Evolutionary conservation across 805 yeast genomes (phyloP).

Genomic region (Starmerella riodocensis): DNA sequence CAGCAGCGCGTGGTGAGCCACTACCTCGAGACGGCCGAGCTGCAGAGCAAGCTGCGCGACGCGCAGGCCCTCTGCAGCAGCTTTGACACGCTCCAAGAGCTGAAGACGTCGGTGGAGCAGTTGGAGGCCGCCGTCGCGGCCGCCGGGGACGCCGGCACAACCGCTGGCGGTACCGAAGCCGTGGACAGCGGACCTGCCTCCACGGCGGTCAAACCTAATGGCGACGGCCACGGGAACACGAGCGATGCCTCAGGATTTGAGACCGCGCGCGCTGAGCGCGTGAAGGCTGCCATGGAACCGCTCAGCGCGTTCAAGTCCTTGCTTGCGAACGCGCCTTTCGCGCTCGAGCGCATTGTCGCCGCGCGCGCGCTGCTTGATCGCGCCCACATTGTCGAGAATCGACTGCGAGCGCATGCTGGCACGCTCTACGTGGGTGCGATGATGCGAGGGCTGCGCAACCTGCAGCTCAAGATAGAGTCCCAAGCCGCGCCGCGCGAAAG

Average conservation of each 20-base stretch:
- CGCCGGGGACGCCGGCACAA: too few species aligned
- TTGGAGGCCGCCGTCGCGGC: constrained; percentile 29
- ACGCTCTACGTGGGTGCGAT: constrained; percentile 1
- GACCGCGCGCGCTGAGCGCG: not conserved
- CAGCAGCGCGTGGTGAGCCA: constrained; percentile 15
- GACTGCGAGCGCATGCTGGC: not conserved
- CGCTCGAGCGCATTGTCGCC: constrained; percentile 33
- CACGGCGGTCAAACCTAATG: too few species aligned
- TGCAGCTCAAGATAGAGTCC: not conserved
- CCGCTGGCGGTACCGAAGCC: too few species aligned
- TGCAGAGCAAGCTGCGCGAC: constrained; percentile 26
- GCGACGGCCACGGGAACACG: too few species aligned
- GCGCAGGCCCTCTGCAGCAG: constrained; percentile 36
- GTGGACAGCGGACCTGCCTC: too few species aligned
- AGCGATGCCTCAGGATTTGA: not conserved
- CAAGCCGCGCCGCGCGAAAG: not conserved
- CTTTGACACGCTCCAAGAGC: constrained; percentile 30
- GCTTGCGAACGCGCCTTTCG: not conserved
- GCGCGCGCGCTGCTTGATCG: constrained; percentile 38
- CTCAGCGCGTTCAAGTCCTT: not conserved
- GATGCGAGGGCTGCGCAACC: constrained; percentile 5
- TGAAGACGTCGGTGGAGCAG: constrained; percentile 43
- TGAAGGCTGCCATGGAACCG: not conserved
- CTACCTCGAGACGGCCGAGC: constrained; percentile 7
- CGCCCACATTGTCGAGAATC: constrained; percentile 26